A percentile compares a stretch with the other conserved stretches of the same genome.
phyloP scores from a whole-genome alignment of 106 monocot species.

The Platanthera guangdongensis region DNA sequence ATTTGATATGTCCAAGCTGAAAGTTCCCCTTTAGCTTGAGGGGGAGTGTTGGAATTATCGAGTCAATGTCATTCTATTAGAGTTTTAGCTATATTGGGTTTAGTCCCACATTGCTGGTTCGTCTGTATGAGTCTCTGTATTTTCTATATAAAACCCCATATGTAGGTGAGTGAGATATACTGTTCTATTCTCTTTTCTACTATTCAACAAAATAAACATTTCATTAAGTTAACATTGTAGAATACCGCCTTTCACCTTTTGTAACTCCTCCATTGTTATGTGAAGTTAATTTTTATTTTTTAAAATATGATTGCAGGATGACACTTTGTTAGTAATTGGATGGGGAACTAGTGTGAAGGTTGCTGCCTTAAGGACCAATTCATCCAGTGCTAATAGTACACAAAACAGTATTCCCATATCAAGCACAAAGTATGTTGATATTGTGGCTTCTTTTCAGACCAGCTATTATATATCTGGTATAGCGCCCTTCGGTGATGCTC shows the following conservation, averaged over 20 bases:
- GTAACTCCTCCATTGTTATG: background rate
- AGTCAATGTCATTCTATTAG: no score
- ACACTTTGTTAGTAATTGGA: conserved; percentile 90
- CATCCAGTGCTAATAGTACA: conserved; percentile 46
- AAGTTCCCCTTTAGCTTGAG: no score
- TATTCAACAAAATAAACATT: background rate
- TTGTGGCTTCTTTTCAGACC: conserved; percentile 93
- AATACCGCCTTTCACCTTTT: background rate
- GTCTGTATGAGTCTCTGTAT: no score
- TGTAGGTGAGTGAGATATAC: no score
- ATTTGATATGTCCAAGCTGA: no score
- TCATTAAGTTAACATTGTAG: background rate
- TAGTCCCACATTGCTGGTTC: no score
- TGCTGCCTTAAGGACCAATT: conserved; percentile 65
- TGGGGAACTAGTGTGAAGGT: conserved; percentile 93
- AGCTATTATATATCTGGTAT: conserved; percentile 87
- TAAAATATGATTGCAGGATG: conserved; percentile 45
- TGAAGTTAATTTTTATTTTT: background rate
- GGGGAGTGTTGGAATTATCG: no score
- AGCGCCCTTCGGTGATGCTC: conserved; percentile 90
- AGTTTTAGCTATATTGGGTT: no score
- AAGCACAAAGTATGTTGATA: conserved; percentile 75
- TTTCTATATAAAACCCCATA: no score
- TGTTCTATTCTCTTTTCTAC: no score
- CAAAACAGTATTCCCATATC: conserved; percentile 39